Evolutionary conservation across 805 yeast species (phyloP).

Genomic region (Brettanomyces sp.): DNA sequence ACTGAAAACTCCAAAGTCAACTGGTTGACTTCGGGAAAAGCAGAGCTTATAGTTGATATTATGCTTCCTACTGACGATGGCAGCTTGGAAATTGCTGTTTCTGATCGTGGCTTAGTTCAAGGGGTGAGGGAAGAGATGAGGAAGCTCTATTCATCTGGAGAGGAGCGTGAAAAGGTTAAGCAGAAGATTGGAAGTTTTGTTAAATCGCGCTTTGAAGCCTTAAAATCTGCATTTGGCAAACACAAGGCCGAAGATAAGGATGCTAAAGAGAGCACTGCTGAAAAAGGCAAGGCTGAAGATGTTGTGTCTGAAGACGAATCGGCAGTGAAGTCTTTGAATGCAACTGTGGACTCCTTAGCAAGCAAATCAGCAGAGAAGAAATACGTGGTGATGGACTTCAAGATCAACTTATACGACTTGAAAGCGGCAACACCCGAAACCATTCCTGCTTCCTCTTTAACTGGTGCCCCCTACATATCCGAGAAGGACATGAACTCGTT

Average conservation of each 20-base stretch:
- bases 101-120: background rate
- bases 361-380: background rate
- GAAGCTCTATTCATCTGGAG: background rate
- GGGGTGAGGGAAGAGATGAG: background rate
- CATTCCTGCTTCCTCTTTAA: constrained; percentile 41
- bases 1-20: constrained; percentile 39
- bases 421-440: constrained; percentile 44
- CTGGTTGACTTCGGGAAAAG: constrained; percentile 66
- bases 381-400: constrained; percentile 62
- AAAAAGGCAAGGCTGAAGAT: background rate
- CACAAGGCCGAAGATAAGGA: too few relatives aligned
- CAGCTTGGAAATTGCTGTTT: background rate
- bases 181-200: too few relatives aligned
- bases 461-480: constrained; percentile 47
- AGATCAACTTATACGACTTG: constrained; percentile 53
- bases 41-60: constrained; percentile 63
- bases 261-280: background rate
- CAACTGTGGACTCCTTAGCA: background rate
- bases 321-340: too few relatives aligned
- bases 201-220: too few relatives aligned
- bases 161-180: background rate
- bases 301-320: background rate
- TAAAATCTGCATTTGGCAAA: too few relatives aligned
- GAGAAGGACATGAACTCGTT: constrained; percentile 52
- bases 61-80: constrained; percentile 48